Conservation (phyloP, 225 moss, liverwort and hornwort species). For the Antitrichia curtipendula region DNA sequence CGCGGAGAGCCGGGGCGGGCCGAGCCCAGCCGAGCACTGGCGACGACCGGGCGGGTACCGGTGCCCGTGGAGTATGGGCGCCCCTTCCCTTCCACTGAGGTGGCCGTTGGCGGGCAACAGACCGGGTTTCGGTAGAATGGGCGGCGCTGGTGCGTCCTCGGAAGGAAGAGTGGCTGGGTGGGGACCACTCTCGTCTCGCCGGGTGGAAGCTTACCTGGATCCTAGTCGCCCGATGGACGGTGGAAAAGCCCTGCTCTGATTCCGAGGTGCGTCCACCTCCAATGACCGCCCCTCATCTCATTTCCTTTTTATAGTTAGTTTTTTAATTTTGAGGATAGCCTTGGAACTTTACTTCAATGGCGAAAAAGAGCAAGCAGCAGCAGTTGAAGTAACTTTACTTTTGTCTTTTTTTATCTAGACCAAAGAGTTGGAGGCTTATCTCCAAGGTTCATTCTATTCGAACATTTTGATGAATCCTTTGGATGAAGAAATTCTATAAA, state of each 20-base stretch:
- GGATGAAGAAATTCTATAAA: too few relatives aligned
- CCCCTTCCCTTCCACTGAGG: conserved; percentile 2
- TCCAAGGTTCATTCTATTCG: background rate
- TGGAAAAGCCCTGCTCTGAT: background rate
- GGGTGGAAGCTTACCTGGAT: background rate
- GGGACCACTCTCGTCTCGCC: background rate
- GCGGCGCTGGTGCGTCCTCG: background rate
- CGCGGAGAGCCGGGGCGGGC: background rate
- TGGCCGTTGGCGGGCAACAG: conserved; percentile 4
- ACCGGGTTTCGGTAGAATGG: background rate
- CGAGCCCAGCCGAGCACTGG: background rate
- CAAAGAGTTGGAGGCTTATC: background rate
- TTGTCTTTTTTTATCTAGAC: background rate
- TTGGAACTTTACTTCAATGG: background rate
- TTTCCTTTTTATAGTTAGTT: background rate
- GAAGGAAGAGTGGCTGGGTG: background rate
- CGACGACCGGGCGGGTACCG: background rate
- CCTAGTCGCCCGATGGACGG: background rate
- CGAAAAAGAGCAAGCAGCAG: too few relatives aligned
- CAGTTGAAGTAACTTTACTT: background rate
- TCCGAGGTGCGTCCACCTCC: background rate
- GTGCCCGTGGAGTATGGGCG: conserved; percentile 13
- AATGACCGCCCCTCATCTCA: background rate
- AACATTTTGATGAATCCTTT: background rate
- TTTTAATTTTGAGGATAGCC: background rate